These are phyloP conservation scores for Zoysia matrella DNA, from an alignment of 202 grass and related monocot species.

Conservation along the genomic window DNA sequence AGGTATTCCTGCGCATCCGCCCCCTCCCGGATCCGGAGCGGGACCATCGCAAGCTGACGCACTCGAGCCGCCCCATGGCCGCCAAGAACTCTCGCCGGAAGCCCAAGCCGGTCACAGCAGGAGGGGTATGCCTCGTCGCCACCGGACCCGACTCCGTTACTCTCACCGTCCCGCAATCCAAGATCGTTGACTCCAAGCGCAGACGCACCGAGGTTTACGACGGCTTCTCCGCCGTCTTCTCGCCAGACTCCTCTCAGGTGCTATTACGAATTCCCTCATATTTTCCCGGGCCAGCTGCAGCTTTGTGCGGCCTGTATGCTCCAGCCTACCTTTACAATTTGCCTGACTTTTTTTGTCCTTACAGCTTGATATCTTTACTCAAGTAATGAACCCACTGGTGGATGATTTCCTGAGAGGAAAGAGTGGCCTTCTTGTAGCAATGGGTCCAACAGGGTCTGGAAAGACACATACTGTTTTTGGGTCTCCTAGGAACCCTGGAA, in stretches of 20 bases:
- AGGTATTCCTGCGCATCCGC: conserved; percentile 86
- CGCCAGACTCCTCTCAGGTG: conserved; percentile 75
- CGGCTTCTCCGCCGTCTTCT: conserved; percentile 79
- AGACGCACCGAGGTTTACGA: conserved; percentile 76
- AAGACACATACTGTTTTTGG: conserved; percentile 94
- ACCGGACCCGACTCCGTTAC: conserved; percentile 65
- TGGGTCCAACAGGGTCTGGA: conserved; percentile 86
- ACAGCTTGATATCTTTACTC: conserved; percentile 68
- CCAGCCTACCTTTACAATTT: background rate
- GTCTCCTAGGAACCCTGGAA: conserved; percentile 61
- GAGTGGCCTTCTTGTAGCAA: conserved; percentile 69
- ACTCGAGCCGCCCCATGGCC: conserved; percentile 23
- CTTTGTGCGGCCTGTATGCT: background rate
- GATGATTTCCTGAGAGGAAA: conserved; percentile 76
- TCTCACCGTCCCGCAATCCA: conserved; percentile 68
- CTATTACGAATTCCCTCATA: background rate
- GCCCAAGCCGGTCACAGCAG: conserved; percentile 19
- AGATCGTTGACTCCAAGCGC: conserved; percentile 61
- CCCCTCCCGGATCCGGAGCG: conserved; percentile 39
- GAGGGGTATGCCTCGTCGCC: conserved; percentile 54
- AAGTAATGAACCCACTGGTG: conserved; percentile 80
- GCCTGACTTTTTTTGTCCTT: conserved; percentile 18
- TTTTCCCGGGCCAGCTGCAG: background rate
- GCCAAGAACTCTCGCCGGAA: conserved; percentile 41
- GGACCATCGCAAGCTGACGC: conserved; percentile 18